Percentiles rank a stretch among this genome's conserved stretches.
These are phyloP conservation scores for Picea sitchensis DNA, from an alignment of 75 land plant genomes.

Conservation along the genomic window DNA sequence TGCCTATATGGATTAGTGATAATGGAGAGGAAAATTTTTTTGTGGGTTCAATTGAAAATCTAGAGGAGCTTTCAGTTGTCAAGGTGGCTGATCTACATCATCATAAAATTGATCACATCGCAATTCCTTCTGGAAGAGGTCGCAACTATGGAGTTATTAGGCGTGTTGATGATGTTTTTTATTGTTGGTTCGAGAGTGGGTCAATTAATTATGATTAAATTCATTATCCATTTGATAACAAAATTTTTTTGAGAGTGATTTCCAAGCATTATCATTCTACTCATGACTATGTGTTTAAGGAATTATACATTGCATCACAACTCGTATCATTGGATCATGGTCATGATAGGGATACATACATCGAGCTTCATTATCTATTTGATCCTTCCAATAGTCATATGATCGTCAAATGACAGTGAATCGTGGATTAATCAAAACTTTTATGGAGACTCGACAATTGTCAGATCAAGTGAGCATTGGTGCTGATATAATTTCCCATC, in stretches of 20 bases:
- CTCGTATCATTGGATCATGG: too few species aligned
- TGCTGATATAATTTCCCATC: too few species aligned
- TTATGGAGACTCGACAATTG: too few species aligned
- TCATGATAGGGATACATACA: too few species aligned
- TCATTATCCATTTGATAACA: constrained; percentile 99
- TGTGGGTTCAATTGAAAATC: constrained; percentile 77
- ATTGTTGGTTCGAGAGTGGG: constrained; percentile 99
- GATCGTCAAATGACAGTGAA: too few species aligned
- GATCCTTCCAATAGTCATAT: too few species aligned
- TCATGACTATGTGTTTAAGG: too few species aligned
- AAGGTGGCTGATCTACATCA: constrained; percentile 39
- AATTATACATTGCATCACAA: too few species aligned
- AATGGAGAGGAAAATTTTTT: constrained; percentile 83
- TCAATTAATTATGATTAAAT: constrained; percentile 99
- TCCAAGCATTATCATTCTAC: too few species aligned
- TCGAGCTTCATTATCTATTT: too few species aligned
- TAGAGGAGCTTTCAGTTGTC: constrained; percentile 83
- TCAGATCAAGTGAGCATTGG: too few species aligned
- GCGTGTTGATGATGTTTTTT: constrained; percentile 81
- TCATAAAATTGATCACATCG: constrained; percentile 78
- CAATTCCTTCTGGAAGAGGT: constrained; percentile 87
- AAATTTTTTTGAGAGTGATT: not conserved
- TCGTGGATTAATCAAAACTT: too few species aligned
- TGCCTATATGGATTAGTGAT: constrained; percentile 90
- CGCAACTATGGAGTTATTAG: constrained; percentile 66